Conservation (phyloP, 352 stramenopile genomes). For the Phytophthora pisi region DNA sequence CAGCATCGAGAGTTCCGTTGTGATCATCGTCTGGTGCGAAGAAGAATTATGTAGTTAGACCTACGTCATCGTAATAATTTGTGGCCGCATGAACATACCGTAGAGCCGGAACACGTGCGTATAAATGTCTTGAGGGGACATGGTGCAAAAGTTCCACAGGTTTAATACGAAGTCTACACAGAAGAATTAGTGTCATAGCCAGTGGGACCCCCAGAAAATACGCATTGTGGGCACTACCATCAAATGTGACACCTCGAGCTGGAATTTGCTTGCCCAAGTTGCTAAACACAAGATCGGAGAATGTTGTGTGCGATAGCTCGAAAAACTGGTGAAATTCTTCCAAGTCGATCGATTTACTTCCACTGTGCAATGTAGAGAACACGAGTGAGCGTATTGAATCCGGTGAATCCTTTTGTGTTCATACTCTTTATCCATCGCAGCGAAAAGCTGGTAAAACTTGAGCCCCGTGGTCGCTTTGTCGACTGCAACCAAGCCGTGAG, state of each 20-base stretch:
- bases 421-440: slow-evolving; percentile 57
- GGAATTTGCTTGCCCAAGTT: slow-evolving; percentile 50
- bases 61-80: neutral
- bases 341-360: slow-evolving; percentile 63
- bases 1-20: slow-evolving; percentile 47
- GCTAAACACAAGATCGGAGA: slow-evolving; percentile 66
- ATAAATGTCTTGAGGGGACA: slow-evolving; percentile 44
- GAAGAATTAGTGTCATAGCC: neutral
- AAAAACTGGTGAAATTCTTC: slow-evolving; percentile 57
- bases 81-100: slow-evolving; percentile 19
- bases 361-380: slow-evolving; percentile 18
- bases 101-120: slow-evolving; percentile 56
- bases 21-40: slow-evolving; percentile 45
- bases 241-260: slow-evolving; percentile 49
- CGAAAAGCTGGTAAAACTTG: slow-evolving; percentile 55
- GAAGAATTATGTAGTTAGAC: neutral
- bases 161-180: slow-evolving; percentile 57
- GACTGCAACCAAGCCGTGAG: slow-evolving; percentile 26
- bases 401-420: neutral
- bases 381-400: neutral
- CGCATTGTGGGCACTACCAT: slow-evolving; percentile 18
- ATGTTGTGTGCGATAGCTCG: slow-evolving; percentile 38
- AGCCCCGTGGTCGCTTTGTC: slow-evolving; percentile 43
- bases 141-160: slow-evolving; percentile 69
- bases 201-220: neutral